Evolutionary conservation across 2,329 filamentous ascomycete species (phyloP), one percentile per base, ranked within the genome.

Genomic region (Sordariomycetes sp.): DNA sequence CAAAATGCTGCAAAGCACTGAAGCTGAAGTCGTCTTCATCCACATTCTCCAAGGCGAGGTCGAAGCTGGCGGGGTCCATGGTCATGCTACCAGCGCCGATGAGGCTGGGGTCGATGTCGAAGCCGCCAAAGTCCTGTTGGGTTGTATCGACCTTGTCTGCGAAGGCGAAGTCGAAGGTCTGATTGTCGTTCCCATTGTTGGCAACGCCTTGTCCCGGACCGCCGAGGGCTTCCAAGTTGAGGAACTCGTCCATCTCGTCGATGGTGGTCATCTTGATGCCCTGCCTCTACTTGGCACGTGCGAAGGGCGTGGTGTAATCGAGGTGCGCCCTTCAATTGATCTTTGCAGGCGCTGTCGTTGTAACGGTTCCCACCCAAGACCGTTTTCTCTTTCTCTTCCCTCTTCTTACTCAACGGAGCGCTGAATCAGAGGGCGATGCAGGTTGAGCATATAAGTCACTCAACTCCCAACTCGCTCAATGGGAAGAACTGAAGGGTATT

Each of bases 141-240:
- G 12, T 31, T 15, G 12, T 15, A 8, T 34, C 42, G 21, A 51
- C 41, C 21, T 57, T 43, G 39, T 56, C 49, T 35, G 53, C 45
- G 39, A 54, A 48, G 40, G 19, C 18, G n/a, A 17, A 16, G 27
- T 21, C 19, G 26, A 11, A 10, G 39, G 50, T 45, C 35, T 49
- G 55, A 37, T 56, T 47, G 26, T 54, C 51, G 27, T 33, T 20
- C 30, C 57, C 66, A 32, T 64, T 61, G 38, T 66, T 56, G 45
- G n/a, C n/a, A n/a, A n/a, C n/a, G n/a, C n/a, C n/a, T n/a, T n/a
- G n/a, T n/a, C n/a, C n/a, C n/a, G n/a, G n/a, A n/a, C n/a, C n/a
- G n/a, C n/a, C n/a, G n/a, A n/a, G n/a, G n/a, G n/a, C n/a, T n/a
- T 76, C 71, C 72, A 75, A 79, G 49, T 77, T 64, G 52, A 83